These are phyloP conservation scores for Aspergillus pseudoviridinutans DNA, from an alignment of 2,329 filamentous ascomycete species.

Conservation along the genomic window DNA sequence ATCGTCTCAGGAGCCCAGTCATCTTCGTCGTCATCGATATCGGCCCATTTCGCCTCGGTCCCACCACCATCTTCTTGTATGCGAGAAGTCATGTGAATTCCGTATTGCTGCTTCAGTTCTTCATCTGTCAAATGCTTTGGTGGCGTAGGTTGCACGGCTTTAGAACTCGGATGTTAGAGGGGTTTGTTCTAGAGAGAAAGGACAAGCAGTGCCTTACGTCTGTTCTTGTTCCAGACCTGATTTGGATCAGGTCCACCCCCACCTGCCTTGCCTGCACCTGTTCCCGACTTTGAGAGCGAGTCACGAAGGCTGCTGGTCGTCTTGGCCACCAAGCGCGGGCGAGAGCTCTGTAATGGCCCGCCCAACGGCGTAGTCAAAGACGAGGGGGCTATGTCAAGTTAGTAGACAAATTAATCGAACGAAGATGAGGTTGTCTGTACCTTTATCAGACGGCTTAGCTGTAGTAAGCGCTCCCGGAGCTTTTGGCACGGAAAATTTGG, in stretches of 20 bases:
- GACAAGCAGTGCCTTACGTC: slow-evolving; percentile 43
- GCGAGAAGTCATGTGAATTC: slow-evolving; percentile 63
- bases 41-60: slow-evolving; percentile 64
- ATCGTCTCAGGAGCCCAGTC: slow-evolving; percentile 66
- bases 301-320: slow-evolving; percentile 52
- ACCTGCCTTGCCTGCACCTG: slow-evolving; percentile 44
- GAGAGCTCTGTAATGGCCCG: slow-evolving; percentile 44
- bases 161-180: slow-evolving; percentile 17
- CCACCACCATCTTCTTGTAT: slow-evolving; percentile 59
- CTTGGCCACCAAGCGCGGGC: slow-evolving; percentile 62
- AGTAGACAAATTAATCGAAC: neutral
- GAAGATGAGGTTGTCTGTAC: slow-evolving; percentile 28
- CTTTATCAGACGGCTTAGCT: slow-evolving; percentile 53
- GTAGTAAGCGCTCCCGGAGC: slow-evolving; percentile 51
- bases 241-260: slow-evolving; percentile 59
- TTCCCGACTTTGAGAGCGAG: slow-evolving; percentile 46
- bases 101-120: slow-evolving; percentile 65
- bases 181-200: neutral
- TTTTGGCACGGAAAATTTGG: slow-evolving; percentile 63
- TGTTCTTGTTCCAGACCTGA: slow-evolving; percentile 68
- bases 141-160: slow-evolving; percentile 52
- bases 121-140: slow-evolving; percentile 65
- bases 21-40: slow-evolving; percentile 66
- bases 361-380: slow-evolving; percentile 35
- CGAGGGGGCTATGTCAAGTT: neutral